A percentile compares a stretch with the other conserved stretches of the same genome.
Evolutionary conservation across 345 rosid species (phyloP).

Genomic region (Gossypium mustelinum): DNA sequence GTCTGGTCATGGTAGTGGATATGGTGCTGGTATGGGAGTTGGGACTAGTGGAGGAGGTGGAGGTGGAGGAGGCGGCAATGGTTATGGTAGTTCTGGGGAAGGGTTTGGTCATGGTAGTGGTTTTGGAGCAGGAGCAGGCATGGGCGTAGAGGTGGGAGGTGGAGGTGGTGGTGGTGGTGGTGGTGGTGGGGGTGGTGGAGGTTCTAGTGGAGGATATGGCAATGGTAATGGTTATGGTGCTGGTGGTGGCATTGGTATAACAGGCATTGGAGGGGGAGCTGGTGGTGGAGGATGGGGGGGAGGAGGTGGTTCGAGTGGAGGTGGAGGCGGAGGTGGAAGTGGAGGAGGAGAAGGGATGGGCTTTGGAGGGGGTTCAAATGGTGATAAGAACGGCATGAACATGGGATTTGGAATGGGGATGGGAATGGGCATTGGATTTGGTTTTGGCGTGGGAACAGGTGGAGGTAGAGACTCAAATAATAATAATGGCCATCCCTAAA

Average conservation of each 20-base stretch:
- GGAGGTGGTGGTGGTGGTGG: slow-evolving; percentile 13
- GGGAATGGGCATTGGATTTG: slow-evolving; percentile 28
- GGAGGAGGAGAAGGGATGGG: slow-evolving; percentile 23
- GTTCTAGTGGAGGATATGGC: slow-evolving; percentile 27
- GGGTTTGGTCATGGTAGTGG: slow-evolving; percentile 13
- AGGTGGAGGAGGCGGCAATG: slow-evolving; percentile 17
- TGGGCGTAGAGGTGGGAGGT: slow-evolving; percentile 14
- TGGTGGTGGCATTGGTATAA: slow-evolving; percentile 18
- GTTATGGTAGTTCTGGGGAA: slow-evolving; percentile 24
- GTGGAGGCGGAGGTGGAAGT: slow-evolving; percentile 3
- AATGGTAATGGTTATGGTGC: slow-evolving; percentile 24
- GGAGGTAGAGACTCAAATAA: slow-evolving; percentile 3
- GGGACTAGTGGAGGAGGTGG: slow-evolving; percentile 24
- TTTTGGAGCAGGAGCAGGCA: slow-evolving; percentile 3
- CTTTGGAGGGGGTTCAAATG: not conserved
- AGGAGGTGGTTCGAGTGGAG: slow-evolving; percentile 16
- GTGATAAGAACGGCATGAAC: not conserved
- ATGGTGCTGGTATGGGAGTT: slow-evolving; percentile 25
- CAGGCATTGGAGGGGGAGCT: not conserved
- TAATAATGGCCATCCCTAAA: not conserved
- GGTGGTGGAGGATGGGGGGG: slow-evolving; percentile 18
- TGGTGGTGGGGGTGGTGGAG: slow-evolving; percentile 13
- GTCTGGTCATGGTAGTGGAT: slow-evolving; percentile 22
- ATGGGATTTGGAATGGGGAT: slow-evolving; percentile 26
- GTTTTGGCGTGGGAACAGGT: slow-evolving; percentile 24